phyloP scores from a whole-genome alignment of 1,284 basidiomycete species.

The Trametes polyzona region DNA sequence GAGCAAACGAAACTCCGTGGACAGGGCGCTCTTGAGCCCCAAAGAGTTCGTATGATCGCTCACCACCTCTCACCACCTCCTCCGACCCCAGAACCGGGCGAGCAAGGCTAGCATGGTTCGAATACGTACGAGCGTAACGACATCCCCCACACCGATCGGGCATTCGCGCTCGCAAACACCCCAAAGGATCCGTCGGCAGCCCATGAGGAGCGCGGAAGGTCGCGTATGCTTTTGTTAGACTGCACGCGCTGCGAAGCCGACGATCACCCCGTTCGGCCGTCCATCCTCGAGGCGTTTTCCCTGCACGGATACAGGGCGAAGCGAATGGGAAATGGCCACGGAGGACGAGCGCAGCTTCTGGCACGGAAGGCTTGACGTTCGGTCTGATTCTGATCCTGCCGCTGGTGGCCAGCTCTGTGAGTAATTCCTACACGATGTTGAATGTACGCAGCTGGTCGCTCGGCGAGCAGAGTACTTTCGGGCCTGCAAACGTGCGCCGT shows the following conservation, averaged over 20 bases:
- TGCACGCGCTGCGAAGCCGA: slow-evolving; percentile 4
- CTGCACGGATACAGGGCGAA: background rate
- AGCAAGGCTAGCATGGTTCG: too few species aligned
- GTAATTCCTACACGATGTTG: background rate
- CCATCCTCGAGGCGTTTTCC: background rate
- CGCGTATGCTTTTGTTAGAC: background rate
- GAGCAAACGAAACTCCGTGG: too few species aligned
- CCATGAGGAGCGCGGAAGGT: background rate
- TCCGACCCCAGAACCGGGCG: too few species aligned
- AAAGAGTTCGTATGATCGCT: too few species aligned
- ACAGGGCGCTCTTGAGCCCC: too few species aligned
- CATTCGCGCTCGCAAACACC: too few species aligned
- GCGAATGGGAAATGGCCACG: background rate
- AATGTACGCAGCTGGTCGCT: background rate
- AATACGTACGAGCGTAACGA: too few species aligned
- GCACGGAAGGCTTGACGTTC: background rate
- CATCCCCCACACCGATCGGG: too few species aligned
- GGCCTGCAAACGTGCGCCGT: background rate
- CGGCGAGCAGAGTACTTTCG: background rate
- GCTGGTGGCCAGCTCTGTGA: background rate
- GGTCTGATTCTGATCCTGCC: slow-evolving; percentile 9
- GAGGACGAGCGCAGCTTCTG: background rate
- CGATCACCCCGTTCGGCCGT: slow-evolving; percentile 1
- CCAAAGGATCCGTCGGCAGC: background rate
- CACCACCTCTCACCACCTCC: too few species aligned